Conservation (phyloP, 2,329 filamentous ascomycete species). For the Fusarium sarcochroum region DNA sequence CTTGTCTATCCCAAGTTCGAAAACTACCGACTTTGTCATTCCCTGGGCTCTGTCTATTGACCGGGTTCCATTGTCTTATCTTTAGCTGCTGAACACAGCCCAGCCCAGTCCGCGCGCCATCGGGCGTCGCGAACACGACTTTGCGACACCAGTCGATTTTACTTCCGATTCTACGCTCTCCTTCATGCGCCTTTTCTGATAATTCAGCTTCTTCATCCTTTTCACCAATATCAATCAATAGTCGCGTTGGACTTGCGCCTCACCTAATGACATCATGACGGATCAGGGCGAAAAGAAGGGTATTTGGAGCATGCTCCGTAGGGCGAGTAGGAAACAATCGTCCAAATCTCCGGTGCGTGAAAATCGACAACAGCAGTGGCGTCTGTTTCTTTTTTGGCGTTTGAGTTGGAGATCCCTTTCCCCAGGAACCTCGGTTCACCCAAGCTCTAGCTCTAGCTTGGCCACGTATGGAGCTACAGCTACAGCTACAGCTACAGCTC, state of each 20-base stretch:
- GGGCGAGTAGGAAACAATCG: slow-evolving; percentile 54
- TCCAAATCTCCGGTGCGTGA: slow-evolving; percentile 43
- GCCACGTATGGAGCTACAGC: slow-evolving; percentile 23
- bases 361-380: not conserved
- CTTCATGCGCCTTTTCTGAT: slow-evolving; percentile 13
- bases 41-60: slow-evolving; percentile 6
- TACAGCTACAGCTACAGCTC: slow-evolving; percentile 17
- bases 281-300: slow-evolving; percentile 57
- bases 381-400: not conserved
- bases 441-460: slow-evolving; percentile 24
- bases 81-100: slow-evolving; percentile 4
- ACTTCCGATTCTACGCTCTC: not conserved
- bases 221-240: slow-evolving; percentile 16
- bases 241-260: slow-evolving; percentile 33
- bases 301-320: slow-evolving; percentile 66
- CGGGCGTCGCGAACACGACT: slow-evolving; percentile 34
- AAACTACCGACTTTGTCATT: not conserved
- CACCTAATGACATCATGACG: slow-evolving; percentile 51
- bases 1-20: slow-evolving; percentile 16
- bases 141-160: slow-evolving; percentile 21
- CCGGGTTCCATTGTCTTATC: slow-evolving; percentile 13
- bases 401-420: not conserved
- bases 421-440: slow-evolving; percentile 4
- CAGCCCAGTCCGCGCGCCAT: slow-evolving; percentile 30
- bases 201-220: not conserved